These are phyloP conservation scores for Cornus kousa DNA, from an alignment of 148 eudicot genomes.

Conservation along the genomic window DNA sequence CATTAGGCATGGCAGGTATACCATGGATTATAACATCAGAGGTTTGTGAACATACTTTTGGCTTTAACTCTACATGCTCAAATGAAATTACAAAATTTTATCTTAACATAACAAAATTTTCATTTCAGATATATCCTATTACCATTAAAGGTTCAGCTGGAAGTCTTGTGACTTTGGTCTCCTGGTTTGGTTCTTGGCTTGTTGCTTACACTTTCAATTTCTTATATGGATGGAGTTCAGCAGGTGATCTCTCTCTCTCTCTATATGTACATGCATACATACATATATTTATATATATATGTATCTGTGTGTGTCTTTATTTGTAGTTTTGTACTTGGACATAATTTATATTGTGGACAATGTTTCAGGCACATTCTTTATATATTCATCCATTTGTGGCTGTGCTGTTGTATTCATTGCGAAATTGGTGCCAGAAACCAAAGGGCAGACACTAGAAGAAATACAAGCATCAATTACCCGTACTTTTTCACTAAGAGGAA, in stretches of 20 bases:
- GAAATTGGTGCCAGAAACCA: conserved; percentile 37
- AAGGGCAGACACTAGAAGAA: conserved; percentile 39
- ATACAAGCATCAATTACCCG: conserved; percentile 21
- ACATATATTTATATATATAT: too few species aligned
- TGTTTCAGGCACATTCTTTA: conserved; percentile 11
- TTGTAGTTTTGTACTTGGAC: not conserved
- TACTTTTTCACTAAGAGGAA: not conserved
- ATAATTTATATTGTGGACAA: not conserved
- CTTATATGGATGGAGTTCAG: conserved; percentile 35
- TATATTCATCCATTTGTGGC: conserved; percentile 23
- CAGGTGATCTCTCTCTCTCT: conserved; percentile 18
- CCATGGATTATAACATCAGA: conserved; percentile 19
- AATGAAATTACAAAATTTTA: not conserved
- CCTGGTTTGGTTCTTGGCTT: conserved; percentile 9
- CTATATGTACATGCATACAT: too few species aligned
- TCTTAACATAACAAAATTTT: not conserved
- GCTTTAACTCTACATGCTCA: too few species aligned
- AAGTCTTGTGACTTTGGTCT: conserved; percentile 15
- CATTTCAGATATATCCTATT: conserved; percentile 29
- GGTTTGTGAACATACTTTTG: conserved; percentile 13
- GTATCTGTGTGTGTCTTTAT: not conserved
- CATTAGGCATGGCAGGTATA: conserved; percentile 26
- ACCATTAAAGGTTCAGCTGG: conserved; percentile 36
- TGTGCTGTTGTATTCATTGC: conserved; percentile 29
- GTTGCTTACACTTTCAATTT: conserved; percentile 31